Evolutionary conservation across 2,329 filamentous ascomycete genomes (phyloP).

Genomic region (Cercospora citrullina): DNA sequence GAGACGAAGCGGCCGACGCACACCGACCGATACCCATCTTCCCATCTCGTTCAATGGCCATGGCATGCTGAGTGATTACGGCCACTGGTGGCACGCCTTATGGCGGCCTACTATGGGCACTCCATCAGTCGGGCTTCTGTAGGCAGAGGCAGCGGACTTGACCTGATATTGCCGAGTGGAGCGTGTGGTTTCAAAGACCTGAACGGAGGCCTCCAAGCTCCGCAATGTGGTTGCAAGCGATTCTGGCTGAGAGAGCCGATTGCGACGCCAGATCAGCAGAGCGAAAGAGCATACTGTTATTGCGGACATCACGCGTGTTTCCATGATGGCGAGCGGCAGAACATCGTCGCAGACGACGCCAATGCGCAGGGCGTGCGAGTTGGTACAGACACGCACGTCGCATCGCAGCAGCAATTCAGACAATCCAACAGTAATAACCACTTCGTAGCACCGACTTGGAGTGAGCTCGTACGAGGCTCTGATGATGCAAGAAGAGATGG

Average conservation of each 20-base stretch:
- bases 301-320: conserved; percentile 61
- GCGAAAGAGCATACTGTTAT: conserved; percentile 49
- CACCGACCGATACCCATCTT: conserved; percentile 5
- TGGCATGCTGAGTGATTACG: conserved; percentile 34
- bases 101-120: conserved; percentile 35
- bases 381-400: neutral
- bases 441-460: conserved; percentile 29
- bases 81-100: conserved; percentile 39
- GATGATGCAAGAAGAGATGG: conserved; percentile 15
- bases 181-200: conserved; percentile 55
- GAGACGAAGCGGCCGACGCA: conserved; percentile 14
- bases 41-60: conserved; percentile 13
- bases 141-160: conserved; percentile 26
- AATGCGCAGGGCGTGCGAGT: neutral
- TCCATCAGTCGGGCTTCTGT: conserved; percentile 25
- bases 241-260: conserved; percentile 48
- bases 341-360: neutral
- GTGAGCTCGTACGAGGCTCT: conserved; percentile 23
- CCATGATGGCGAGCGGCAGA: conserved; percentile 40
- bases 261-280: conserved; percentile 25
- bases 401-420: conserved; percentile 14
- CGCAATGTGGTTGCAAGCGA: conserved; percentile 54
- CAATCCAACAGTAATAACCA: conserved; percentile 9
- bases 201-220: conserved; percentile 44
- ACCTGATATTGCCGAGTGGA: conserved; percentile 49